Base-by-base conservation (phyloP, 371 early-diverging fungal genomes). In the Apophysomyces elegans region DNA sequence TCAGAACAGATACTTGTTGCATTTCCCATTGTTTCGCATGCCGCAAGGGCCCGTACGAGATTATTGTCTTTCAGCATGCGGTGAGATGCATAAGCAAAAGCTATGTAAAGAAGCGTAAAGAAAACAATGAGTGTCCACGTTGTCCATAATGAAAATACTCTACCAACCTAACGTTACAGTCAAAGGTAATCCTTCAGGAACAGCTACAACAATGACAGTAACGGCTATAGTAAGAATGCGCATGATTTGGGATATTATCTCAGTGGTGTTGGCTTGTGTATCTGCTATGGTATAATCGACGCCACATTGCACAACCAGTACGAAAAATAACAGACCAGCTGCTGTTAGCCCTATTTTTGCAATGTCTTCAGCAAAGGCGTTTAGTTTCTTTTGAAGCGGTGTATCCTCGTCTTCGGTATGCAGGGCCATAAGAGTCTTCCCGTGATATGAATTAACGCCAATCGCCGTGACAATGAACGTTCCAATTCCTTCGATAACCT, bases 11-110 rank as follows among this genome's bases (percentile, higher is more conserved):
- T 85, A 7, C 93, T 93, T 7, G 96, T 96, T 1, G 96, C 95
- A 69, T 90, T 91, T 6, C 95, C 95, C 96, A 96, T 96, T 38
- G 94, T 95, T 77, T 97, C 97, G 71, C 97, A 96, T 7, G 97
- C 92, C 39, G 90, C 85, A 26, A 97, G 76, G 16, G 93, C 86
- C 21, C 96, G 87, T 7, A 97, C 97, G 36, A 97, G 76, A 71
- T 94, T 95, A 70, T 95, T 94, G 70, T 97, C 95, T 67, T 90
- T 90, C 56, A 93, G 75, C 97, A 93, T 97, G 8, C 87, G 79
- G n/a, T 85, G 88, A n/a, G 91, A 90, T 11, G 90, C 91, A 74
- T 84, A 91, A 4, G 91, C 91, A 16, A 92, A 73, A 37, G 93
- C 90, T 75, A 95, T 78, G 9, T 45, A 6, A 39, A 16, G 3